These are phyloP conservation scores for Calonectria honghensis DNA, from an alignment of 2,329 filamentous ascomycete species.

Conservation along the genomic window DNA sequence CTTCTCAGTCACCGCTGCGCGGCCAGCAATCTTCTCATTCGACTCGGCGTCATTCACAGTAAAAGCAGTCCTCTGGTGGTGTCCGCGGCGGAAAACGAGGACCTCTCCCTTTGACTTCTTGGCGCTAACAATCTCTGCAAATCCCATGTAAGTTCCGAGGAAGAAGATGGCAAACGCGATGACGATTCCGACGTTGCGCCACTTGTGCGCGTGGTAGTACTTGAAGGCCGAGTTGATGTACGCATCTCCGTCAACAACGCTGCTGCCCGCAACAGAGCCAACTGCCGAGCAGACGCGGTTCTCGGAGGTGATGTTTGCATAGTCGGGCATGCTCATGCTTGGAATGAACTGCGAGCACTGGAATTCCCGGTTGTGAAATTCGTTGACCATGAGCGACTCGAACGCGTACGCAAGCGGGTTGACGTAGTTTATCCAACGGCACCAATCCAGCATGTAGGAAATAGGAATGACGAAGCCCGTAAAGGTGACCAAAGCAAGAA, in stretches of 20 bases:
- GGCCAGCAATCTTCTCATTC: slow-evolving; percentile 34
- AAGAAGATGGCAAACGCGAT: slow-evolving; percentile 70
- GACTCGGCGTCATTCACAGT: slow-evolving; percentile 42
- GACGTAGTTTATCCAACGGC: slow-evolving; percentile 79
- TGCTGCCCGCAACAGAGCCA: slow-evolving; percentile 67
- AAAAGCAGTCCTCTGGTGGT: slow-evolving; percentile 24
- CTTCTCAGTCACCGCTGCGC: slow-evolving; percentile 37
- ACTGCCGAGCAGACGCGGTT: slow-evolving; percentile 67
- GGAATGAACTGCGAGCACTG: slow-evolving; percentile 54
- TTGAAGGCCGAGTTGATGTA: slow-evolving; percentile 66
- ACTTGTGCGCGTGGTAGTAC: slow-evolving; percentile 69
- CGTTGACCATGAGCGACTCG: slow-evolving; percentile 79
- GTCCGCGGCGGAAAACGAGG: slow-evolving; percentile 73
- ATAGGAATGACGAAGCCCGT: slow-evolving; percentile 69
- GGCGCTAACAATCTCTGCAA: slow-evolving; percentile 67
- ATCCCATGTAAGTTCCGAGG: slow-evolving; percentile 67
- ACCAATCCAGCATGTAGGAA: slow-evolving; percentile 76
- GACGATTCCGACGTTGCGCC: slow-evolving; percentile 75
- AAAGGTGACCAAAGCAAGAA: slow-evolving; percentile 55
- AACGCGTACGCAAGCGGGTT: slow-evolving; percentile 80
- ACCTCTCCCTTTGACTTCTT: slow-evolving; percentile 77
- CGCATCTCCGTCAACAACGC: slow-evolving; percentile 66
- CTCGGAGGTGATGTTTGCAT: slow-evolving; percentile 49
- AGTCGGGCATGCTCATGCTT: slow-evolving; percentile 48
- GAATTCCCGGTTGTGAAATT: slow-evolving; percentile 68